These are phyloP conservation scores for Penicillium cosmopolitanum DNA, from an alignment of 495 filamentous ascomycete genomes.

Conservation along the genomic window DNA sequence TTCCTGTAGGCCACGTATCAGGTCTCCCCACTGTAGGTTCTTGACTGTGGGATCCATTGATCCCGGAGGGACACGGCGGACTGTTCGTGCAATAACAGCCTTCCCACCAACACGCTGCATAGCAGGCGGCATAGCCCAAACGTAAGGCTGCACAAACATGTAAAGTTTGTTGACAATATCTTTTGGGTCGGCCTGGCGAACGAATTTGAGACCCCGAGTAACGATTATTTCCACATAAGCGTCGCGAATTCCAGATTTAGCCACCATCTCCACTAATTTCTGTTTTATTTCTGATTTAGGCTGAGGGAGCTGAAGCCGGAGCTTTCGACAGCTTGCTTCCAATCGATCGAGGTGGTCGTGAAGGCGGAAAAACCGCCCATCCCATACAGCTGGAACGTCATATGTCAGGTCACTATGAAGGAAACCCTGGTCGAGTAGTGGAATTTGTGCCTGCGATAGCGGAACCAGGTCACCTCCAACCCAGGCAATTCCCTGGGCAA, in stretches of 20 bases:
- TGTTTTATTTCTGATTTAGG: conserved; percentile 34
- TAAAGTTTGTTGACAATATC: conserved; percentile 42
- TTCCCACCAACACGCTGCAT: conserved; percentile 35
- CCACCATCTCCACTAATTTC: conserved; percentile 41
- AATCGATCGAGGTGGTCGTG: conserved; percentile 42
- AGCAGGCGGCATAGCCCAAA: conserved; percentile 46
- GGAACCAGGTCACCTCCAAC: conserved; percentile 35
- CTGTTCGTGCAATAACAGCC: conserved; percentile 42
- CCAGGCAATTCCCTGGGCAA: conserved; percentile 40
- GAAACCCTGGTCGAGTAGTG: conserved; percentile 45
- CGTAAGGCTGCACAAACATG: conserved; percentile 41
- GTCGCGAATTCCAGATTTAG: conserved; percentile 40
- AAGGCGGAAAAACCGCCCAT: conserved; percentile 43
- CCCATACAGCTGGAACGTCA: conserved; percentile 46
- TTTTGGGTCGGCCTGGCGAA: conserved; percentile 30
- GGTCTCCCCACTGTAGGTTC: conserved; percentile 48
- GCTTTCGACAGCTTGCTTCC: conserved; percentile 37
- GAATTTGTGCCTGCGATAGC: conserved; percentile 40
- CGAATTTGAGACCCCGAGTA: conserved; percentile 39
- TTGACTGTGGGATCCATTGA: conserved; percentile 45
- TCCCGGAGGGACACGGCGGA: conserved; percentile 37
- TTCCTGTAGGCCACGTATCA: conserved; percentile 39
- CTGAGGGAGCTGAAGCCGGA: conserved; percentile 38
- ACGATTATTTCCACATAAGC: conserved; percentile 46
- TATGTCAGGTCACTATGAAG: conserved; percentile 47